Evolutionary conservation across 2,329 filamentous ascomycete species (phyloP).

Genomic region (Alternaria consortialis): DNA sequence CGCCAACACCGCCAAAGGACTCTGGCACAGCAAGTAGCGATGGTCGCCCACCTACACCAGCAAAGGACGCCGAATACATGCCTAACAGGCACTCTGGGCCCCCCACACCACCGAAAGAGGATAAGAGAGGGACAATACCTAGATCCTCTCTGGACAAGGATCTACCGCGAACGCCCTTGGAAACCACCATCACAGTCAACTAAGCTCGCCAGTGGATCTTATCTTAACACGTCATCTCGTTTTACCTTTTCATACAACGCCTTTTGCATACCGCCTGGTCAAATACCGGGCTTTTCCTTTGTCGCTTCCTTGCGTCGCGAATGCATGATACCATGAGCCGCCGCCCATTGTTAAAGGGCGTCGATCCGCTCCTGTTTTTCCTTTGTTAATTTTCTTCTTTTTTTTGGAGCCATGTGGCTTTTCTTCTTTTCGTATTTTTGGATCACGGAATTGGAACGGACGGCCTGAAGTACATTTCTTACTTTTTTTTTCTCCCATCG

Average conservation of each 20-base stretch:
- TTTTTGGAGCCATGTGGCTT: background rate
- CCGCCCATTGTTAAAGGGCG: background rate
- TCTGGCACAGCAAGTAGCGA: constrained; percentile 31
- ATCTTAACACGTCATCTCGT: background rate
- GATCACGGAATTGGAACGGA: background rate
- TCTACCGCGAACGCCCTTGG: constrained; percentile 46
- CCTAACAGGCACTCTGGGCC: constrained; percentile 42
- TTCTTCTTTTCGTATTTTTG: background rate
- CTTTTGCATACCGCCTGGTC: constrained; percentile 8
- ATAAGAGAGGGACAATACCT: constrained; percentile 31
- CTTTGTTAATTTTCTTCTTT: constrained; percentile 4
- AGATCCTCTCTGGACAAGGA: constrained; percentile 42
- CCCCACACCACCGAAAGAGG: constrained; percentile 54
- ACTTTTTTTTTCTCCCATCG: background rate
- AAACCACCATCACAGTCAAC: constrained; percentile 45
- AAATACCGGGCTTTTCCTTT: background rate
- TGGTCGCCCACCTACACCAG: constrained; percentile 48
- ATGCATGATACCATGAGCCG: constrained; percentile 36
- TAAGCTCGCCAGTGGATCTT: constrained; percentile 18
- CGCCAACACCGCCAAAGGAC: constrained; percentile 58
- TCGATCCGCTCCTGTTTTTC: constrained; percentile 3
- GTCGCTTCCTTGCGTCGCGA: constrained; percentile 14
- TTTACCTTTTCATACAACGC: background rate
- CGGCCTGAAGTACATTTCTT: background rate
- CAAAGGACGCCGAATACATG: constrained; percentile 44